These are phyloP conservation scores for Cystofilobasidium bisporidii DNA, from an alignment of 768 basidiomycete species.

Conservation along the genomic window DNA sequence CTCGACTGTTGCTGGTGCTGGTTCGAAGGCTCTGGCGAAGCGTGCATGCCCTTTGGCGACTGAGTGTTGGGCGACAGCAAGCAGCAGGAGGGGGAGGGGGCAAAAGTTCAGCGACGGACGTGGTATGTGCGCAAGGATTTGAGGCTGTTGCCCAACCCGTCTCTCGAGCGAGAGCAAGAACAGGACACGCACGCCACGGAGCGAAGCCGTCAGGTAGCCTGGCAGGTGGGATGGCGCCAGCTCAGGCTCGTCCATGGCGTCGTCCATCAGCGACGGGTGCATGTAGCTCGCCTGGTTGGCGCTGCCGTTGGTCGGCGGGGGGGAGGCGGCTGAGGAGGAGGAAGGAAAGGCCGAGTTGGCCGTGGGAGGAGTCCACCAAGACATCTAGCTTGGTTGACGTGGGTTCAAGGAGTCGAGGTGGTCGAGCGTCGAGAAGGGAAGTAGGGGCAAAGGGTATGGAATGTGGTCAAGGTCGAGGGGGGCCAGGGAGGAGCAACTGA, in stretches of 20 bases:
- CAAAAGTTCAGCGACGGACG: neutral
- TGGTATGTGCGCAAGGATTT: too few species aligned
- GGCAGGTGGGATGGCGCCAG: slow-evolving; percentile 21
- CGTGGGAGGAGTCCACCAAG: neutral
- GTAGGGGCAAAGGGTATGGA: too few species aligned
- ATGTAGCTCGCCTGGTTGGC: neutral
- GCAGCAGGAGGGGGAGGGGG: neutral
- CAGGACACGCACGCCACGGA: slow-evolving; percentile 1
- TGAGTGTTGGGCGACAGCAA: neutral
- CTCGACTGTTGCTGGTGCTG: neutral
- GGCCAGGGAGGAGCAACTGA: too few species aligned
- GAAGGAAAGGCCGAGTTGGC: neutral
- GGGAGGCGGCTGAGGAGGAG: neutral
- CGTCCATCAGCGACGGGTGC: slow-evolving; percentile 11
- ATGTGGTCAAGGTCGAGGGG: too few species aligned
- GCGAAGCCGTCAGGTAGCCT: slow-evolving; percentile 17
- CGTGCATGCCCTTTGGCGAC: slow-evolving; percentile 5
- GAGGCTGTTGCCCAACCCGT: too few species aligned
- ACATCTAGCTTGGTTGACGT: neutral
- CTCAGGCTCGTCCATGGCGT: slow-evolving; percentile 24
- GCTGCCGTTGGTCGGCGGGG: too few species aligned
- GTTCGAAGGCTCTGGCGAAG: neutral
- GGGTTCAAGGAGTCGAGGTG: too few species aligned
- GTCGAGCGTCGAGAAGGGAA: too few species aligned
- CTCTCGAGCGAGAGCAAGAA: neutral